phyloP scores from a whole-genome alignment of 768 basidiomycete species.

The Podaxis mareebaensis region DNA sequence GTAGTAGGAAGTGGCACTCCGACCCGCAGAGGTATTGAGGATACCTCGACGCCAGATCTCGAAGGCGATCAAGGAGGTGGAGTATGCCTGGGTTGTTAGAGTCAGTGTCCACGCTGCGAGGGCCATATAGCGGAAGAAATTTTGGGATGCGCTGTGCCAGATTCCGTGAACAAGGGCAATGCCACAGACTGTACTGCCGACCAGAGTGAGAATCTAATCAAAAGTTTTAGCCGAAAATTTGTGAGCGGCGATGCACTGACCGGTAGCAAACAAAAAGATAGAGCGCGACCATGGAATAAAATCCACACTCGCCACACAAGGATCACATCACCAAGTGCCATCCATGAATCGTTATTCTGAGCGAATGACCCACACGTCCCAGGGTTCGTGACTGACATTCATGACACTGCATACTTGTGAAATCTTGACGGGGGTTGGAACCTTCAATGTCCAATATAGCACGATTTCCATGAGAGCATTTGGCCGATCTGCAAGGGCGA shows the following conservation, averaged over 20 bases:
- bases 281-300: neutral
- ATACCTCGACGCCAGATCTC: slow-evolving; percentile 1
- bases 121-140: neutral
- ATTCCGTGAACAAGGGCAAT: slow-evolving; percentile 1
- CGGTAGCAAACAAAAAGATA: neutral
- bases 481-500: neutral
- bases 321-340: slow-evolving; percentile 2
- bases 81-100: neutral
- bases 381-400: neutral
- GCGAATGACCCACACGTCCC: neutral
- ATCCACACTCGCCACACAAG: slow-evolving; percentile 8
- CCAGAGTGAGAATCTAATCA: neutral
- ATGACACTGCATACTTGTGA: neutral
- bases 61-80: slow-evolving; percentile 2
- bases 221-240: neutral
- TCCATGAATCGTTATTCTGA: neutral
- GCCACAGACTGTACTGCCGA: slow-evolving; percentile 6
- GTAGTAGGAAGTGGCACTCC: neutral
- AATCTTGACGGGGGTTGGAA: neutral
- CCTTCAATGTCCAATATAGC: neutral
- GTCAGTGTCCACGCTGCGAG: neutral
- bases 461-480: neutral
- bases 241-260: neutral
- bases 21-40: neutral
- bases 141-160: neutral